Percentiles rank a stretch among this genome's conserved stretches.
Evolutionary conservation across 2,329 filamentous ascomycete species (phyloP).

Genomic region (Fusarium chuoi): DNA sequence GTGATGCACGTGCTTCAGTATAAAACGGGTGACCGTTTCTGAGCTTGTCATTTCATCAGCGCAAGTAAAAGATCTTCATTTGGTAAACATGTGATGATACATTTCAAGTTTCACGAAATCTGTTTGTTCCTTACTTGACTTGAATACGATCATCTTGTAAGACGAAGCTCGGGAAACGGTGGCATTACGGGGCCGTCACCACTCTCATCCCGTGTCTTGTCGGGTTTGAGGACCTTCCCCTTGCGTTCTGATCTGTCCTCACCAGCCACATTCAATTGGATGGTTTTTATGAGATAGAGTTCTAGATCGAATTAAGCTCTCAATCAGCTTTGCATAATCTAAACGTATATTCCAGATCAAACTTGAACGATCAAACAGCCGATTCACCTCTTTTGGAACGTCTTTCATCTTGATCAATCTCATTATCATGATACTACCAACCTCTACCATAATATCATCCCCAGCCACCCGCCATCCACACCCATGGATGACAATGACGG

Average conservation of each 20-base stretch:
- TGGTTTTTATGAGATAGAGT: not conserved
- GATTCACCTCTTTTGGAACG: not conserved
- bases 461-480: slow-evolving; percentile 24
- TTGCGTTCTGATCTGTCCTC: not conserved
- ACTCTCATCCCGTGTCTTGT: slow-evolving; percentile 6
- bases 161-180: slow-evolving; percentile 24
- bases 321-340: not conserved
- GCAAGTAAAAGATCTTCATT: not conserved
- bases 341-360: not conserved
- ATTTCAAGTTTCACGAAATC: not conserved
- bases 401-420: not conserved
- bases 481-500: not conserved
- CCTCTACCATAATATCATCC: slow-evolving; percentile 11
- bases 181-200: slow-evolving; percentile 13
- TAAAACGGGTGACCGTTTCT: not conserved
- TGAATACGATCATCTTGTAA: slow-evolving; percentile 11
- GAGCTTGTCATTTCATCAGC: not conserved
- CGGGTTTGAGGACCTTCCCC: slow-evolving; percentile 10
- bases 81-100: not conserved
- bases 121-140: not conserved
- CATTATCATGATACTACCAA: slow-evolving; percentile 11
- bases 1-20: slow-evolving; percentile 3
- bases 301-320: not conserved
- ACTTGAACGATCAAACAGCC: not conserved
- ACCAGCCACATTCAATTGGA: slow-evolving; percentile 10